Evolutionary conservation across 2,329 filamentous ascomycete genomes (phyloP).

Genomic region (Aspergillus eucalypticola): DNA sequence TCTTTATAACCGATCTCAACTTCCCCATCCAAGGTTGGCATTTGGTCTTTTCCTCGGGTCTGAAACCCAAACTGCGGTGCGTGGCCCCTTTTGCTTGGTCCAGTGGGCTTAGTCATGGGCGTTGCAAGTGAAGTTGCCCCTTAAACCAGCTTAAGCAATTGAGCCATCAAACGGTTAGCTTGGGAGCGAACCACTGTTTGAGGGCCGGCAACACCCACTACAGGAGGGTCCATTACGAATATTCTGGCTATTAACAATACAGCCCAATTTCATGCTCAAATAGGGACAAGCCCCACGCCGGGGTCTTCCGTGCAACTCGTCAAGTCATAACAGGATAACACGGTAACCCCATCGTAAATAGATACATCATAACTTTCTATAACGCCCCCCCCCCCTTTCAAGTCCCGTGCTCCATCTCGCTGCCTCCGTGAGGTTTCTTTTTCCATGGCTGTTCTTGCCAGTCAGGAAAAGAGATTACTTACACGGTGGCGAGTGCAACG

Average conservation of each 20-base stretch:
- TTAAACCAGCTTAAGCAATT: too few species aligned
- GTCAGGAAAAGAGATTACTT: not conserved
- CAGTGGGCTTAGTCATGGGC: not conserved
- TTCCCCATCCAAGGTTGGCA: not conserved
- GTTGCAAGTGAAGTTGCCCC: too few species aligned
- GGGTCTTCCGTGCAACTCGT: not conserved
- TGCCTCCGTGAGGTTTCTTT: not conserved
- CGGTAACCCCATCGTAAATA: not conserved
- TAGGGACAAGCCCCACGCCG: not conserved
- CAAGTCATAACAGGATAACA: not conserved
- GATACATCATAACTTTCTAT: not conserved
- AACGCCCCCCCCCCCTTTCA: constrained; percentile 7
- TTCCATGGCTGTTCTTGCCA: not conserved
- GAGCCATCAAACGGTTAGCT: too few species aligned
- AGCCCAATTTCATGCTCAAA: not conserved
- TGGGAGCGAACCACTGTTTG: not conserved
- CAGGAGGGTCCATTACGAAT: not conserved
- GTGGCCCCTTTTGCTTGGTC: not conserved
- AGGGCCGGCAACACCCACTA: too few species aligned
- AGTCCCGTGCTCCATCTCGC: constrained; percentile 3
- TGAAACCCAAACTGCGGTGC: not conserved
- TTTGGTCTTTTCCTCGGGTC: too few species aligned
- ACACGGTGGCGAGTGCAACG: not conserved
- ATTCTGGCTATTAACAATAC: not conserved
- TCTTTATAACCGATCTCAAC: too few species aligned